Conservation (phyloP, 2,329 filamentous ascomycete species). For the Claviceps sp. region DNA sequence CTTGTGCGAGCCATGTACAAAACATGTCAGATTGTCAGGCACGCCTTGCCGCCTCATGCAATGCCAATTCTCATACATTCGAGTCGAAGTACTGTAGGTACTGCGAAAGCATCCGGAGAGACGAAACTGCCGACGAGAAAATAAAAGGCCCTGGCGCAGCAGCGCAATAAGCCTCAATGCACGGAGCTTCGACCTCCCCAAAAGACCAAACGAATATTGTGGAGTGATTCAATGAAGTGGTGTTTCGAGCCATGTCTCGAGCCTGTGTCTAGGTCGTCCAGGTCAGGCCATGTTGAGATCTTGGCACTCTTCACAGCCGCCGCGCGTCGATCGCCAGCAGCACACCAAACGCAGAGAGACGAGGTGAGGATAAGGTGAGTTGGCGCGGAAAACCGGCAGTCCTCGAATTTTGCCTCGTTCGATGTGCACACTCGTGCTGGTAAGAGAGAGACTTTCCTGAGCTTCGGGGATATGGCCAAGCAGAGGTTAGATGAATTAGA, state of each 20-base stretch:
- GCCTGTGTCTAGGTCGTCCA: no score
- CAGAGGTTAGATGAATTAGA: not conserved
- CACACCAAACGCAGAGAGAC: not conserved
- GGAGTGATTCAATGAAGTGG: not conserved
- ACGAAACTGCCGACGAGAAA: not conserved
- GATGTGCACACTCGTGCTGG: not conserved
- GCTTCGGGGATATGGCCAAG: not conserved
- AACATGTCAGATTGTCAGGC: not conserved
- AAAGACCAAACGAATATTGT: not conserved
- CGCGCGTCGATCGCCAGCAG: not conserved
- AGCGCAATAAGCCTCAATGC: not conserved
- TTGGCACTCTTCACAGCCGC: not conserved
- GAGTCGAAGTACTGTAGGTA: not conserved
- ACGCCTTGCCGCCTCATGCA: not conserved
- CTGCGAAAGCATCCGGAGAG: not conserved
- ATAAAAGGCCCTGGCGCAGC: not conserved
- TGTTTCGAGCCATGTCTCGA: no score
- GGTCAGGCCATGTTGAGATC: not conserved
- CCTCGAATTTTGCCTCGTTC: not conserved
- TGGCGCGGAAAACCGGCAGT: not conserved
- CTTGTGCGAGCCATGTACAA: not conserved
- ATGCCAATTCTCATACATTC: not conserved
- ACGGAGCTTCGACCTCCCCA: not conserved
- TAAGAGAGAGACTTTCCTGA: not conserved
- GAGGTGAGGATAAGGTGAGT: not conserved